Conservation (phyloP, 2,329 filamentous ascomycete genomes). For the Trichoderma breve region DNA sequence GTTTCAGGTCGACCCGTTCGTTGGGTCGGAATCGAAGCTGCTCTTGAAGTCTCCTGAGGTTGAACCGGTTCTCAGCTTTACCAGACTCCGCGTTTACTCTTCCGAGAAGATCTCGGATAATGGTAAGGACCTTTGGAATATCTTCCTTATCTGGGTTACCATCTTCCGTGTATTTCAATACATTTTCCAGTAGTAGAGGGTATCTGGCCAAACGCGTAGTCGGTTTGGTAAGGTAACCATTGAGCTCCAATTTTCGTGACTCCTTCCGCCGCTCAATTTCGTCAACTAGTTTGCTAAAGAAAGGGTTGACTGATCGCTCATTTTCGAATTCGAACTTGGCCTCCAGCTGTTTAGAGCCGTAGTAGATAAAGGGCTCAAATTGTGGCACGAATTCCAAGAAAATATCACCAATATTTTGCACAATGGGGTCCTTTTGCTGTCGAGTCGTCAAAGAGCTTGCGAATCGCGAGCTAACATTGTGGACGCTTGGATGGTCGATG, state of each 20-base stretch:
- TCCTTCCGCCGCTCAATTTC: constrained; percentile 95
- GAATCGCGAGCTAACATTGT: constrained; percentile 84
- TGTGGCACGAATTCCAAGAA: constrained; percentile 89
- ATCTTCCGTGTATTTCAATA: constrained; percentile 86
- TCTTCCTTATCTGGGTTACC: constrained; percentile 88
- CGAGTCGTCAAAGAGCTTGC: constrained; percentile 84
- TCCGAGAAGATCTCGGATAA: constrained; percentile 83
- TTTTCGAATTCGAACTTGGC: constrained; percentile 98
- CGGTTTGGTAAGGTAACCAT: constrained; percentile 96
- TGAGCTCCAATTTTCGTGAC: constrained; percentile 92
- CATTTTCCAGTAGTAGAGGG: constrained; percentile 84
- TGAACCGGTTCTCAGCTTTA: constrained; percentile 97
- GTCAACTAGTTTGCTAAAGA: constrained; percentile 89
- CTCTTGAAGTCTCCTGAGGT: constrained; percentile 85
- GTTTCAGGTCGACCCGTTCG: constrained; percentile 87
- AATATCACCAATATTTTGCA: constrained; percentile 87
- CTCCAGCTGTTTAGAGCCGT: constrained; percentile 92
- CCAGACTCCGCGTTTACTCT: constrained; percentile 93
- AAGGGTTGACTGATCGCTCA: constrained; percentile 81
- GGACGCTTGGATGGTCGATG: constrained; percentile 76
- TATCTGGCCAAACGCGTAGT: constrained; percentile 94
- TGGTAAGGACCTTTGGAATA: constrained; percentile 81
- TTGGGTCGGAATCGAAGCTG: constrained; percentile 87
- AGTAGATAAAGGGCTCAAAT: constrained; percentile 94
- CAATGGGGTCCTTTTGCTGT: constrained; percentile 87